A percentile compares a stretch with the other conserved stretches of the same genome.
Evolutionary conservation across 2,329 filamentous ascomycete species (phyloP).

Genomic region (Aspergillus fumigatiaffinis): DNA sequence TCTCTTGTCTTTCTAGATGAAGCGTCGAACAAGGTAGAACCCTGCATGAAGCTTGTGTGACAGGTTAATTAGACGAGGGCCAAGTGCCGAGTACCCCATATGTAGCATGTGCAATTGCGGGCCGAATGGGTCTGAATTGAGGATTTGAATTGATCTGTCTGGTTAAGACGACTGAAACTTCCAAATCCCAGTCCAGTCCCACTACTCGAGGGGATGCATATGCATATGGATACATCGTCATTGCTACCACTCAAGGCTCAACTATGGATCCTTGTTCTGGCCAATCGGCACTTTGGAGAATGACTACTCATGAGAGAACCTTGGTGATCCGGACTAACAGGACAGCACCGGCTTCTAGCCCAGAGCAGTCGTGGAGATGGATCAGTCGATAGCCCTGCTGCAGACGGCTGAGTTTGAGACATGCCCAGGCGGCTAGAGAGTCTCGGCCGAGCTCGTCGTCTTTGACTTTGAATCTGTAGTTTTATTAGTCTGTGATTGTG

Average conservation of each 20-base stretch:
- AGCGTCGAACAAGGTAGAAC: background rate
- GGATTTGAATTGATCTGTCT: background rate
- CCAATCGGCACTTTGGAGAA: background rate
- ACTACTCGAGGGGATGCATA: background rate
- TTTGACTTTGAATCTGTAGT: slow-evolving; percentile 74
- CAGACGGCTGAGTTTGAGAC: slow-evolving; percentile 77
- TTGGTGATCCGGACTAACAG: slow-evolving; percentile 74
- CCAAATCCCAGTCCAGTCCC: background rate
- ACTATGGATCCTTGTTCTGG: background rate
- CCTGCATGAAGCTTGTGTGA: background rate
- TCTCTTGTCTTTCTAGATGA: background rate
- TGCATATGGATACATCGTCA: background rate
- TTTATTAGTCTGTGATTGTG: too few relatives aligned
- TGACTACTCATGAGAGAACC: slow-evolving; percentile 18
- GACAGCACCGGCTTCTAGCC: slow-evolving; percentile 61
- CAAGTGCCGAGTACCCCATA: background rate
- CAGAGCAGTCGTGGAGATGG: slow-evolving; percentile 67
- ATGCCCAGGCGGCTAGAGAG: slow-evolving; percentile 80
- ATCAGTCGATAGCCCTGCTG: slow-evolving; percentile 73
- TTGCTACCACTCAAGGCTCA: background rate
- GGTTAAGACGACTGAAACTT: background rate
- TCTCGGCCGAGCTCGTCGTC: slow-evolving; percentile 80
- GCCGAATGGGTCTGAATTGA: background rate
- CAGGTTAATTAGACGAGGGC: background rate
- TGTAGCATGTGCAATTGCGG: background rate